Base-by-base conservation (phyloP, 2,329 filamentous ascomycete genomes). In the Camillea tinctor region DNA sequence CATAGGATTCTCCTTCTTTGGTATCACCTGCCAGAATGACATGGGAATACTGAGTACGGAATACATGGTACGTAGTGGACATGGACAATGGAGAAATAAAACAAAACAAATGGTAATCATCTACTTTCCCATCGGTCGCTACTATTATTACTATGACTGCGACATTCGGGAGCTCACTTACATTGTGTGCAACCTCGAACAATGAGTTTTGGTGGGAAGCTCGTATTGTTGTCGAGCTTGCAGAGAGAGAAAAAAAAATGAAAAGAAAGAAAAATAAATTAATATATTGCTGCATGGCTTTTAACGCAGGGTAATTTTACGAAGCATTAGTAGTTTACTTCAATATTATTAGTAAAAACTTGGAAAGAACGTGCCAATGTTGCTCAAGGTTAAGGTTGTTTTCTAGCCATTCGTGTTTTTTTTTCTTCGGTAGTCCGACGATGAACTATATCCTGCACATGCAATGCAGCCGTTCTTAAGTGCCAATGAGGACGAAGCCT, bases 221-320 rank as follows among this genome's bases (percentile, higher is more conserved):
- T 53, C 51, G 51, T 53, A 17, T 53, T 53, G 24, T 53, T 53
- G 21, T 19, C 51, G 51, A 36, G 17, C 51, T 30, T 53, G 51
- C 51, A 53, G 24, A 24, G n/a, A n/a, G n/a, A n/a, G n/a, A n/a
- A n/a, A n/a, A n/a, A n/a, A n/a, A n/a, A n/a, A n/a, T n/a, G n/a
- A n/a, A n/a, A n/a, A n/a, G n/a, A n/a, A n/a, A n/a, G n/a, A n/a
- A n/a, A n/a, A n/a, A n/a, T n/a, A n/a, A 53, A 30, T 30, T 30
- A 30, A 20, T 24, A 15, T 24, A 26, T 53, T n/a, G 17, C 13
- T 23, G 17, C 50, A 51, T 50, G 19, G 9, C 21, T 13, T 13
- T 40, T 8, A 40, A 13, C 36, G 24, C 36, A 40, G 15, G 36
- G 36, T 40, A 40, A 17, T 13, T 40, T 40, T 40, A 40, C 36